Percentiles rank a stretch among this genome's conserved stretches.
Evolutionary conservation across 371 early-diverging fungal species (phyloP).

Genomic region (Vittaforma corneae): DNA sequence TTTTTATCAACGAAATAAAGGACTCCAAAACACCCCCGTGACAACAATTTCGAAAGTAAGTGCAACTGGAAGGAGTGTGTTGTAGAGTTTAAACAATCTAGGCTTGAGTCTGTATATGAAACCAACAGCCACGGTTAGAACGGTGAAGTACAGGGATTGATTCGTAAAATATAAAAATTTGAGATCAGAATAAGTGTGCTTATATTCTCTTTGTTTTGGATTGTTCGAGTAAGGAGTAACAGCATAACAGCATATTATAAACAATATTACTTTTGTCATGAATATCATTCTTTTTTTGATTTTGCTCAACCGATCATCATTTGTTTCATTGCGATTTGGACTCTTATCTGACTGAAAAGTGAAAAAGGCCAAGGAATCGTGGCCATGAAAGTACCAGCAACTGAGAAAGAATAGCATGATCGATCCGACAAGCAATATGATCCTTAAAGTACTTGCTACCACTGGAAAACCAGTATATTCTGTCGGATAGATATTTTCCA

Average conservation of each 20-base stretch:
- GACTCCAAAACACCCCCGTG: slow-evolving; percentile 5
- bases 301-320: too few species aligned
- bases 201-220: slow-evolving; percentile 3
- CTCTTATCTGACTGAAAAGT: too few species aligned
- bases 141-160: slow-evolving; percentile 10
- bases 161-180: slow-evolving; percentile 6
- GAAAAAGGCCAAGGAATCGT: too few species aligned
- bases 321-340: too few species aligned
- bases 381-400: too few species aligned
- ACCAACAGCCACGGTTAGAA: neutral
- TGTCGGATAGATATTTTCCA: too few species aligned
- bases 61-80: neutral
- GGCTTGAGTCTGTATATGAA: neutral
- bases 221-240: slow-evolving; percentile 11
- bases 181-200: neutral
- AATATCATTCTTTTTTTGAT: too few species aligned
- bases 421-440: too few species aligned
- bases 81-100: neutral
- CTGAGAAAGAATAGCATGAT: too few species aligned
- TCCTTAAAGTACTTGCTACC: too few species aligned
- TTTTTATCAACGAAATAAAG: slow-evolving; percentile 9
- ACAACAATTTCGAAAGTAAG: neutral
- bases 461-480: too few species aligned
- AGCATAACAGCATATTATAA: slow-evolving; percentile 3
- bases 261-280: slow-evolving; percentile 1